Conservation (phyloP, 1,139 yeast genomes). For the Barnettozyma hawaiiensis region DNA sequence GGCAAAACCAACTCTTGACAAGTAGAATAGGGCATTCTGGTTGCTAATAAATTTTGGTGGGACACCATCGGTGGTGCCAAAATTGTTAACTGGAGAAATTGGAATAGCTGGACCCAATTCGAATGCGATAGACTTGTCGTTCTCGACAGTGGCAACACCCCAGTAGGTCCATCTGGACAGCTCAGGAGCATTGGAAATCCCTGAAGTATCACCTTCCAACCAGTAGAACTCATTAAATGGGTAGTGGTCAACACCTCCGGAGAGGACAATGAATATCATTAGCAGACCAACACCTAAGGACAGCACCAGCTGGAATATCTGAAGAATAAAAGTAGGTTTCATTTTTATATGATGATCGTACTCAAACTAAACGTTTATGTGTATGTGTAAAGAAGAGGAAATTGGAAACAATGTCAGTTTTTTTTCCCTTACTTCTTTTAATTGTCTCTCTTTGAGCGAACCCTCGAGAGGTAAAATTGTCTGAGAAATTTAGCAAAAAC, state of each 20-base stretch:
- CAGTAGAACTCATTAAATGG: constrained; percentile 68
- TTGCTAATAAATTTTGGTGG: constrained; percentile 51
- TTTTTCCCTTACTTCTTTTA: too few species aligned
- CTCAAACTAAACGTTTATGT: too few species aligned
- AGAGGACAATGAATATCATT: constrained; percentile 55
- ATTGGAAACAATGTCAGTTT: background rate
- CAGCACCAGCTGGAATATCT: constrained; percentile 15
- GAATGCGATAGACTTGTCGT: constrained; percentile 28
- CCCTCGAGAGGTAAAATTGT: background rate
- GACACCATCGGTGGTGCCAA: constrained; percentile 43
- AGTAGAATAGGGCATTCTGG: constrained; percentile 58
- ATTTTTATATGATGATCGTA: constrained; percentile 7
- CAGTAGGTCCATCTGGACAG: constrained; percentile 74
- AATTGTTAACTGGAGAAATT: constrained; percentile 68
- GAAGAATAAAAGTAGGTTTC: constrained; percentile 16
- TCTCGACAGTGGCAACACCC: constrained; percentile 48
- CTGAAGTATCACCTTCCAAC: constrained; percentile 62
- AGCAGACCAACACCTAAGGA: constrained; percentile 43
- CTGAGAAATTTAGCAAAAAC: constrained; percentile 1
- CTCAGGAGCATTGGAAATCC: constrained; percentile 48
- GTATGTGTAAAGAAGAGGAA: background rate
- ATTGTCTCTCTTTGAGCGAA: background rate
- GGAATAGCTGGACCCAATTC: constrained; percentile 54
- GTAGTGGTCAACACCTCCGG: constrained; percentile 55
- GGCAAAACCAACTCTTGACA: constrained; percentile 67